These are phyloP conservation scores for Sporothrix humicola DNA, from an alignment of 2,329 filamentous ascomycete genomes.

Conservation along the genomic window DNA sequence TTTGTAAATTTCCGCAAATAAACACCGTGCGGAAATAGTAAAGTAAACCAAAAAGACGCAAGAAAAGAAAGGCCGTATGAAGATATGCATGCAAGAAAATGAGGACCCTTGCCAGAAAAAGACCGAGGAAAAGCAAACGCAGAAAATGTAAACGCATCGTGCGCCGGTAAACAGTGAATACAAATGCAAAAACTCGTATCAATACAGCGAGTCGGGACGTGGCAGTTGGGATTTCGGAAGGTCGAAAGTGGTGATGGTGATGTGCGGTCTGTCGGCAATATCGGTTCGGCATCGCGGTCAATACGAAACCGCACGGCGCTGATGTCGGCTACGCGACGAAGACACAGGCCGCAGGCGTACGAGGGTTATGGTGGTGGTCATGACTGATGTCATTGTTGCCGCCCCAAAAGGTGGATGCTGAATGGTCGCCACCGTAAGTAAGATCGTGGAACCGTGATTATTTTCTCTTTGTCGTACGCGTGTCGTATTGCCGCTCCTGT, in stretches of 20 bases:
- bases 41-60: not conserved
- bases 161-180: not conserved
- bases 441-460: constrained; percentile 8
- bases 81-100: not conserved
- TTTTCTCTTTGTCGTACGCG: not conserved
- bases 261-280: not conserved
- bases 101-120: constrained; percentile 1
- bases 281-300: not conserved
- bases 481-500: not conserved
- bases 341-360: not conserved
- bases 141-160: constrained; percentile 5
- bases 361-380: not conserved
- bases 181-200: constrained; percentile 3
- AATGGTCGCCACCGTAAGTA: constrained; percentile 22
- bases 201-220: not conserved
- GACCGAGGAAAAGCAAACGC: not conserved
- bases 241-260: not conserved
- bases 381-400: constrained; percentile 15
- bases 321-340: not conserved
- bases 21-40: constrained; percentile 19
- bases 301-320: not conserved
- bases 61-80: not conserved
- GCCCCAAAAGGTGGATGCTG: not conserved
- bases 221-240: not conserved
- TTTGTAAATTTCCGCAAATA: not conserved